Evolutionary conservation across 345 rosid genomes (phyloP).

Genomic region (Nephelium lappaceum): DNA sequence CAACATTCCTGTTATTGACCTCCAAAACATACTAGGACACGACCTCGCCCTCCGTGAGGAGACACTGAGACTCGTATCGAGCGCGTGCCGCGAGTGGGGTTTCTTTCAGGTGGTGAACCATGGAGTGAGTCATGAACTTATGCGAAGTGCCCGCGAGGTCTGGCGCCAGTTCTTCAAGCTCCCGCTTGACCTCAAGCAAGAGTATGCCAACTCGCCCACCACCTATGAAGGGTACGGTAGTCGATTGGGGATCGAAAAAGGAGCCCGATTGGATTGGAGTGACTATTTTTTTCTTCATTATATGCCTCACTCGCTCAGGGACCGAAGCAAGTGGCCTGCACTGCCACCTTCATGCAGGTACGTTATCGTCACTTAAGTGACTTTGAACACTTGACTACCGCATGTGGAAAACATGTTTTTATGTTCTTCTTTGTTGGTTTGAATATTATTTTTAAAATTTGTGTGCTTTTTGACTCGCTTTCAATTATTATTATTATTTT

Average conservation of each 20-base stretch:
- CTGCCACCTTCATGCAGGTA: conserved; percentile 74
- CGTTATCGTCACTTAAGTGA: not conserved
- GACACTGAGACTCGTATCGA: conserved; percentile 36
- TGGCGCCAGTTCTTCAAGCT: conserved; percentile 79
- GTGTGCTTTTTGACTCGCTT: not conserved
- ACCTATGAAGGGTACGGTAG: conserved; percentile 97
- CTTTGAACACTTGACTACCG: not conserved
- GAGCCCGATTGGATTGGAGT: conserved; percentile 88
- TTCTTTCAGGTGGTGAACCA: conserved; percentile 94
- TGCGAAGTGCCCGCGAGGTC: conserved; percentile 49
- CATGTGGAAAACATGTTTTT: not conserved
- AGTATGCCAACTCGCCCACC: conserved; percentile 70
- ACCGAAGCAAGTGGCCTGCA: conserved; percentile 74
- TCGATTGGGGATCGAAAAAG: conserved; percentile 79
- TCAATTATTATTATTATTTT: not conserved
- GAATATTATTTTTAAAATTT: not conserved
- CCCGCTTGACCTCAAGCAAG: conserved; percentile 68
- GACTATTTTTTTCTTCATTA: conserved; percentile 84
- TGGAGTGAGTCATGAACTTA: conserved; percentile 59
- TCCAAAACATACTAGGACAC: conserved; percentile 26
- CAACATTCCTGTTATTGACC: conserved; percentile 70
- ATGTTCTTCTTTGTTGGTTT: not conserved
- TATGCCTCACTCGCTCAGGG: conserved; percentile 51
- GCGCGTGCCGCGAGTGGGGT: conserved; percentile 84
- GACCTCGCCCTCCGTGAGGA: conserved; percentile 20